Evolutionary conservation across 345 rosid species (phyloP).

Genomic region (Ricinus communis): DNA sequence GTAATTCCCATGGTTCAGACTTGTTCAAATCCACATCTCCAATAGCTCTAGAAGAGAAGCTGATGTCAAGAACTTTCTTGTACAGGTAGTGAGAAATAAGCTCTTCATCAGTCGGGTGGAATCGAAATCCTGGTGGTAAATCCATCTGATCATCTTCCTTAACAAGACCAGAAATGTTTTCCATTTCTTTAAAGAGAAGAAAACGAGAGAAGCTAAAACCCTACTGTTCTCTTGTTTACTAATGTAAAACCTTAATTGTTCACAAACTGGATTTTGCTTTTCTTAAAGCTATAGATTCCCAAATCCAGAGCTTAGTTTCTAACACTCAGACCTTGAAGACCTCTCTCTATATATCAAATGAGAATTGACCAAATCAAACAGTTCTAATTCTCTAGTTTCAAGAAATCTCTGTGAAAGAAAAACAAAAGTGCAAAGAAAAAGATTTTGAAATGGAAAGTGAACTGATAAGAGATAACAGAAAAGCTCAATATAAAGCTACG

Average conservation of each 20-base stretch:
- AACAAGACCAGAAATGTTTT: constrained; percentile 34
- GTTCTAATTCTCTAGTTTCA: constrained; percentile 9
- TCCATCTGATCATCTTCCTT: constrained; percentile 70
- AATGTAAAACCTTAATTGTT: not conserved
- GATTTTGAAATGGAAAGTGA: constrained; percentile 6
- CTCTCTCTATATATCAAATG: not conserved
- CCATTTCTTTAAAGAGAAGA: constrained; percentile 34
- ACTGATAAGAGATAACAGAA: constrained; percentile 19
- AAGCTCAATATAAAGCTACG: constrained; percentile 25
- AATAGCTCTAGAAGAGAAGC: constrained; percentile 68
- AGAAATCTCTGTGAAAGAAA: constrained; percentile 11
- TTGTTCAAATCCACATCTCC: constrained; percentile 95
- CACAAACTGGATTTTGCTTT: not conserved
- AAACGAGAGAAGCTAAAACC: constrained; percentile 29
- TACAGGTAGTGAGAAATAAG: constrained; percentile 76
- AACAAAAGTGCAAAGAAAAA: not conserved
- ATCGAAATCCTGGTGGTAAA: constrained; percentile 89
- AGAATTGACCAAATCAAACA: constrained; percentile 16
- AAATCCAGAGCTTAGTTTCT: not conserved
- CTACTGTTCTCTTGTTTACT: constrained; percentile 3
- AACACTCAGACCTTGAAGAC: not conserved
- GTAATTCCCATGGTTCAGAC: constrained; percentile 98
- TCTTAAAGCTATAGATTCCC: not conserved
- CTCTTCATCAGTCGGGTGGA: constrained; percentile 97
- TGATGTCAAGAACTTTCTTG: constrained; percentile 60